A percentile compares a stretch with the other conserved stretches of the same genome.
Evolutionary conservation across 768 basidiomycete species (phyloP).

Genomic region (Chalciporus chontae): DNA sequence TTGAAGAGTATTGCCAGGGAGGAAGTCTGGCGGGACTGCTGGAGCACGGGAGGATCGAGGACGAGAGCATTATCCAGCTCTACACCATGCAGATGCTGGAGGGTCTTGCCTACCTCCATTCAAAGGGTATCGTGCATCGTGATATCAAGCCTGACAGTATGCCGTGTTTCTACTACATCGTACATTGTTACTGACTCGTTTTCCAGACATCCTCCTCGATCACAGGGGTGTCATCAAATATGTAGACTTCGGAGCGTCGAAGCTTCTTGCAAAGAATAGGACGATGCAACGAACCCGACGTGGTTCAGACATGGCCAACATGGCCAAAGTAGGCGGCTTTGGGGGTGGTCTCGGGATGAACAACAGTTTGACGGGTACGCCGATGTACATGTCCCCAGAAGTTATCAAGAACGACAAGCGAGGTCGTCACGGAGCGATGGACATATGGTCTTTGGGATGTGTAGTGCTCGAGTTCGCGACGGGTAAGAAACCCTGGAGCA

Average conservation of each 20-base stretch:
- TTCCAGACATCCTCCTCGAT: conserved; percentile 88
- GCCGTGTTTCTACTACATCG: conserved; percentile 30
- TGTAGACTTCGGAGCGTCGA: conserved; percentile 97
- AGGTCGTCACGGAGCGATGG: conserved; percentile 92
- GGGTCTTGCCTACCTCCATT: conserved; percentile 91
- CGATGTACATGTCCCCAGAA: conserved; percentile 99
- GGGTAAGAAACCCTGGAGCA: conserved; percentile 97
- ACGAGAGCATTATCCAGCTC: conserved; percentile 91
- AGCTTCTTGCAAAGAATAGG: conserved; percentile 88
- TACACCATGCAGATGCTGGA: conserved; percentile 98
- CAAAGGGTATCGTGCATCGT: conserved; percentile 87
- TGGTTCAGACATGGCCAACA: conserved; percentile 38
- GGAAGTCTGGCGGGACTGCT: conserved; percentile 86
- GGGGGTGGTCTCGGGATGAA: conserved; percentile 50
- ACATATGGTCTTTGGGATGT: conserved; percentile 97
- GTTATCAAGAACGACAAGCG: conserved; percentile 91
- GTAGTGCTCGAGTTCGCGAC: conserved; percentile 97
- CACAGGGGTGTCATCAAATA: conserved; percentile 91
- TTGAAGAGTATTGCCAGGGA: conserved; percentile 97
- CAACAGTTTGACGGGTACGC: conserved; percentile 93
- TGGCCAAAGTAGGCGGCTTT: conserved; percentile 33
- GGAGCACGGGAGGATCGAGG: conserved; percentile 93
- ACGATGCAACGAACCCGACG: conserved; percentile 74
- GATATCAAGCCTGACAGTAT: conserved; percentile 98
- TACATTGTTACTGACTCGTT: conserved; percentile 8